A percentile compares a stretch with the other conserved stretches of the same genome.
Conservation (phyloP, 768 basidiomycete genomes). For the Russula foetens region DNA sequence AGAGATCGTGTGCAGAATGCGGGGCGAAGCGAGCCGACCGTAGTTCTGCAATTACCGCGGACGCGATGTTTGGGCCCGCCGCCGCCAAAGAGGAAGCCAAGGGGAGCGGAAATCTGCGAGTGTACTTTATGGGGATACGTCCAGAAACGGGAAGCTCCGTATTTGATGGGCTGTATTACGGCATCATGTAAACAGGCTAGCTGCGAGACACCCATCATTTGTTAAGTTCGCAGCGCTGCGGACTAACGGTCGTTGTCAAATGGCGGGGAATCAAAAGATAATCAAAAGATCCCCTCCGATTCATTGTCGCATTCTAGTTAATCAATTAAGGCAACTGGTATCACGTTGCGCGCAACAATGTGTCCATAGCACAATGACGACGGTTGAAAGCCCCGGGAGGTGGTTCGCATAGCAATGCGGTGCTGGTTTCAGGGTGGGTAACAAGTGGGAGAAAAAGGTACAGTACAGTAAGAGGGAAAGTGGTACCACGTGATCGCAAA, state of each 20-base stretch:
- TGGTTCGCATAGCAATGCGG: conserved; percentile 15
- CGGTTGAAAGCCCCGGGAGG: neutral
- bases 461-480: neutral
- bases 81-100: neutral
- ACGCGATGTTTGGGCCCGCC: neutral
- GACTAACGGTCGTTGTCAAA: neutral
- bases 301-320: neutral
- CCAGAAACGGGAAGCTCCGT: neutral
- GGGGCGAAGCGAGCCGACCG: neutral
- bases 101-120: neutral
- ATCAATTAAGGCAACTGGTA: neutral
- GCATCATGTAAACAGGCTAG: neutral
- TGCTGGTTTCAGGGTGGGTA: conserved; percentile 3
- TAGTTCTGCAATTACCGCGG: neutral
- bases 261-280: neutral
- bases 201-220: neutral
- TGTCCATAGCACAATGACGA: neutral
- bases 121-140: neutral
- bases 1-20: neutral
- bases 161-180: neutral
- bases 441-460: neutral
- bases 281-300: neutral
- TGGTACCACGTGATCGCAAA: neutral
- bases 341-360: conserved; percentile 2
- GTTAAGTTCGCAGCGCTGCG: too few relatives aligned